phyloP scores from a whole-genome alignment of 768 basidiomycete species.

The Vararia minispora region DNA sequence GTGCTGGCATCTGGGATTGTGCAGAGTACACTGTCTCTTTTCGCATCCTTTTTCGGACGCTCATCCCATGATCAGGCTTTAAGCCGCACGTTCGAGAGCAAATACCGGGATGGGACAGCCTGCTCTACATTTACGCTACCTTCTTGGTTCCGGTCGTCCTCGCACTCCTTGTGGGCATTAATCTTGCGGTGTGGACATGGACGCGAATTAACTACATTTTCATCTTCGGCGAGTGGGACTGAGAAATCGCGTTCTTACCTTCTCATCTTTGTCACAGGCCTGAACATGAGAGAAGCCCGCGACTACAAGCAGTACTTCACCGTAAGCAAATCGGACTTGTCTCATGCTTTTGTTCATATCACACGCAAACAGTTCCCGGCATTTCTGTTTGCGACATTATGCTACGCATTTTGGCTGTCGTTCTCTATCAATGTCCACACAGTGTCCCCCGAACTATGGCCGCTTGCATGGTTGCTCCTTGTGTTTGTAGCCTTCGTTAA shows the following conservation, averaged over 20 bases:
- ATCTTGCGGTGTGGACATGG: conserved; percentile 65
- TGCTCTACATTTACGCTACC: conserved; percentile 72
- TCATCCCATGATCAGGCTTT: conserved; percentile 32
- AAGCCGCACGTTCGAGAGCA: conserved; percentile 35
- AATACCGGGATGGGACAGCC: conserved; percentile 59
- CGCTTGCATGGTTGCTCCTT: too few species aligned
- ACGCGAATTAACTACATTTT: conserved; percentile 89
- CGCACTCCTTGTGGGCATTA: conserved; percentile 68
- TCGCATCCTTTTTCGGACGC: neutral
- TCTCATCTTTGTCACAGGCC: neutral
- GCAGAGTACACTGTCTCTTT: conserved; percentile 34
- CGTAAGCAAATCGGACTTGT: too few species aligned
- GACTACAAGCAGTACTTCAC: too few species aligned
- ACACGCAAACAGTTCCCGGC: too few species aligned
- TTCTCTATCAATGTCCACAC: too few species aligned
- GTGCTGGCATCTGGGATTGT: conserved; percentile 54
- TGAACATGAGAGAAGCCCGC: conserved; percentile 12
- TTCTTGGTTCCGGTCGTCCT: conserved; percentile 69
- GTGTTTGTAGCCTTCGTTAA: too few species aligned
- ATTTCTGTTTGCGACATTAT: too few species aligned
- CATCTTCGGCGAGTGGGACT: conserved; percentile 56
- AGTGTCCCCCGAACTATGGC: too few species aligned
- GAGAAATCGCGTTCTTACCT: neutral
- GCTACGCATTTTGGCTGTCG: too few species aligned
- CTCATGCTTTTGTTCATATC: too few species aligned